Evolutionary conservation across 805 yeast genomes (phyloP), one percentile per base, ranked within the genome.

Genomic region (Maudiozyma pseudohumilis): DNA sequence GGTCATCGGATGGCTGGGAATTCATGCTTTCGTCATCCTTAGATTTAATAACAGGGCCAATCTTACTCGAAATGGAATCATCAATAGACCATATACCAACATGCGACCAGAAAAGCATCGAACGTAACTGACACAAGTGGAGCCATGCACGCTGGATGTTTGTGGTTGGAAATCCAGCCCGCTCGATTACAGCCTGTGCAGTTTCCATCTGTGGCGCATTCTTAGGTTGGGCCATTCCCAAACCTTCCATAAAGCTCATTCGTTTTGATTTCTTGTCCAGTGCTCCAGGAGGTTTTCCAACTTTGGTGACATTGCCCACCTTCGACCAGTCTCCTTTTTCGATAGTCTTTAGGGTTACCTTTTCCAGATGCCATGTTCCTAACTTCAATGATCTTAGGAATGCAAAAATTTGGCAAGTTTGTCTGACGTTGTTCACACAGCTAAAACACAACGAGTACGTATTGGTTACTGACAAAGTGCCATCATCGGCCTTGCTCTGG

Each of bases 401-500:
- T 29, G 87, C 82, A 52, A 85, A 75, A 42, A 85, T 71, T 41
- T 88, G 95, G 58, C 96, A 85, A 2, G 81, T 73, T 40, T 83
- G 76, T 50, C 97, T 73, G 35, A 87, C 68, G 52, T 85, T 78
- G 38, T 77, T 67, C 32, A 92, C 68, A 60, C 97, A 89, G 49
- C 76, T 78, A 42, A 80, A 78, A 55, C 96, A 89, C 24, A 88
- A 65, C 12, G 94, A 82, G 51, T 80, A 80, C 34, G 62, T 65
- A 42, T 59, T 53, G 2, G 55, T 43, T 7, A 59, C 46, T 2
- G 51, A 30, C 3, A 50, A 37, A 6, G 49, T 44, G 5, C 60
- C 57, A 38, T 59, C 60, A 13, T 57, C 61, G 6, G 50, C 53
- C 18, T 50, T 54, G 9, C 52, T 47, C 51, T 68, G 60, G 36